A percentile compares a stretch with the other conserved stretches of the same genome.
Conservation (phyloP, 441 rosid species). For the Pelargonium australe region DNA sequence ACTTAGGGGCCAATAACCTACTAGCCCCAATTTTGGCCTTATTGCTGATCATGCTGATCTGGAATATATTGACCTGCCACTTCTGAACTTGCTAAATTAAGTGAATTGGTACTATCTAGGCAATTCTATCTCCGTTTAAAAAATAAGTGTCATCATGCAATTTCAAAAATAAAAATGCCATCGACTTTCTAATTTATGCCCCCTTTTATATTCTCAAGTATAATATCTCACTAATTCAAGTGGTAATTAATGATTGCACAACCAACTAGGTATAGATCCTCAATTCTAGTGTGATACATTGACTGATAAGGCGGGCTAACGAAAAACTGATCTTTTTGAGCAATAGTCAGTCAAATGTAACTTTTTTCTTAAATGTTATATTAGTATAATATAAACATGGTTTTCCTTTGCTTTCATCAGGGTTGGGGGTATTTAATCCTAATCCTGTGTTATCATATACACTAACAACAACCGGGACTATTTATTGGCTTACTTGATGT, state of each 20-base stretch:
- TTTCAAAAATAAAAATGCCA: too few species aligned
- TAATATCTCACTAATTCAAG: too few species aligned
- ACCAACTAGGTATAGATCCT: too few species aligned
- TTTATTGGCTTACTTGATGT: neutral
- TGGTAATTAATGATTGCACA: too few species aligned
- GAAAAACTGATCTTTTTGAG: neutral
- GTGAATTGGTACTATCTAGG: neutral
- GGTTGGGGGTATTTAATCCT: too few species aligned
- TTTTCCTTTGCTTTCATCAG: neutral
- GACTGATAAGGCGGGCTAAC: too few species aligned
- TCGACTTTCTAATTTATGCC: too few species aligned
- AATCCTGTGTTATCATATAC: too few species aligned
- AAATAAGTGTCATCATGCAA: neutral
- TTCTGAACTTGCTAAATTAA: neutral
- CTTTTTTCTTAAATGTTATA: neutral
- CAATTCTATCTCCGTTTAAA: too few species aligned
- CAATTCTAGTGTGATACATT: too few species aligned
- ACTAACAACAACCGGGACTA: neutral
- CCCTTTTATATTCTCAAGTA: too few species aligned
- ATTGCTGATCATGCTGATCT: neutral
- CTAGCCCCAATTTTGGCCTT: neutral
- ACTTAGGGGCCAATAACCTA: neutral
- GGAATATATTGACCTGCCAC: neutral
- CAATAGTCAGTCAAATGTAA: conserved; percentile 2
- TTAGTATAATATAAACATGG: neutral